These are phyloP conservation scores for Cladobotryum mycophilum DNA, from an alignment of 2,329 filamentous ascomycete genomes.

Conservation along the genomic window DNA sequence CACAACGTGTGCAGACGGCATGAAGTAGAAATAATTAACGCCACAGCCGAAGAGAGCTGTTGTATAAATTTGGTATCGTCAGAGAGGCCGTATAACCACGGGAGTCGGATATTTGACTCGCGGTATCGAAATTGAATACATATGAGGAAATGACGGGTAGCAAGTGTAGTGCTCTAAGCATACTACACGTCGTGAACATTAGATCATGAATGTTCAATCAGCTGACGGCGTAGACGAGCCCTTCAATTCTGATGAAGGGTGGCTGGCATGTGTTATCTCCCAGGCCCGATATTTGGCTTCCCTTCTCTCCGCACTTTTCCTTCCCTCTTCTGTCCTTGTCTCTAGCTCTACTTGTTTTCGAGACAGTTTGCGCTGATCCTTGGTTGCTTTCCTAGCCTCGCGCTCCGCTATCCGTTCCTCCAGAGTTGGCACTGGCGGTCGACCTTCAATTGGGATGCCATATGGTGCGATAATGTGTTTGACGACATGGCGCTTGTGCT, in stretches of 20 bases:
- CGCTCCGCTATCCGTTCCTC: slow-evolving; percentile 54
- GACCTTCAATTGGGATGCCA: slow-evolving; percentile 55
- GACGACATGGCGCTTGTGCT: slow-evolving; percentile 66
- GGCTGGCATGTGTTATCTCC: neutral
- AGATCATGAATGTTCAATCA: no score
- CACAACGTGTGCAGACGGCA: no score
- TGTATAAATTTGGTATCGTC: no score
- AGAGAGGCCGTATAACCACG: no score
- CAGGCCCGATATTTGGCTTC: neutral
- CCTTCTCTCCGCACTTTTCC: slow-evolving; percentile 18
- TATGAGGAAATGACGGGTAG: no score
- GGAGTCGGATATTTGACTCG: no score
- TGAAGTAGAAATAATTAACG: no score
- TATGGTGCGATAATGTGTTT: slow-evolving; percentile 66
- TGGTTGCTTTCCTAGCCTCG: slow-evolving; percentile 48
- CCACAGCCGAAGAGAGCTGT: no score
- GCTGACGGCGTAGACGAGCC: no score
- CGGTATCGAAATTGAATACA: no score
- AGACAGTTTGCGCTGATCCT: slow-evolving; percentile 47
- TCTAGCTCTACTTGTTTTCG: slow-evolving; percentile 15
- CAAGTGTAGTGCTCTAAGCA: no score
- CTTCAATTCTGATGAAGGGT: neutral
- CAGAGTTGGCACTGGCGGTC: slow-evolving; percentile 59
- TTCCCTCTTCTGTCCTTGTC: neutral
- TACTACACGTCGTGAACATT: no score